These are phyloP conservation scores for Trifolium pratense DNA, from an alignment of 306 rosid species.

Conservation along the genomic window DNA sequence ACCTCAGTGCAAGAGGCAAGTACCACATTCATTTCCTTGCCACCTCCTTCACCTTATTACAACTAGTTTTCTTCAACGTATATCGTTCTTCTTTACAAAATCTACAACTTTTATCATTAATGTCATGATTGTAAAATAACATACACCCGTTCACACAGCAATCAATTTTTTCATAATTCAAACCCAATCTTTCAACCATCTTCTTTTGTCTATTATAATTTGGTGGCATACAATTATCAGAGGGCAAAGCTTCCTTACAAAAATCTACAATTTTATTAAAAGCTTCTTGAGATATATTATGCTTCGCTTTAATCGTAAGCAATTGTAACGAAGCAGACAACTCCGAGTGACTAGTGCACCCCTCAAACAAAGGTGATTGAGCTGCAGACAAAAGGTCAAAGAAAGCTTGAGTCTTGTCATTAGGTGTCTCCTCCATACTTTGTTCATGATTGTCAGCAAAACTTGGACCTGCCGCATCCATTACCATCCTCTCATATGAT, in stretches of 20 bases:
- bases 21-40: neutral
- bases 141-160: neutral
- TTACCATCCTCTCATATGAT: neutral
- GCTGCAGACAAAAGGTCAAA: neutral
- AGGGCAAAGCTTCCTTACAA: neutral
- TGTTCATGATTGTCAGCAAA: neutral
- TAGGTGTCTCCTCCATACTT: conserved; percentile 1
- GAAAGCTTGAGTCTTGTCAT: neutral
- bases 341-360: neutral
- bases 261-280: conserved; percentile 2
- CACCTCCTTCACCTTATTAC: conserved; percentile 5
- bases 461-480: conserved; percentile 8
- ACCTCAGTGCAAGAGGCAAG: conserved; percentile 16
- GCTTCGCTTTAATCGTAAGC: neutral
- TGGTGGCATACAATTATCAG: neutral
- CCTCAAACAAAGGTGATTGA: neutral
- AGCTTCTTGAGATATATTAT: conserved; percentile 23
- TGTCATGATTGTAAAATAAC: neutral
- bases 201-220: neutral
- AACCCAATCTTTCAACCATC: neutral
- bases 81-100: neutral
- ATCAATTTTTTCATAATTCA: conserved; percentile 9
- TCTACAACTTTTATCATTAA: neutral
- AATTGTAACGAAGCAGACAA: neutral
- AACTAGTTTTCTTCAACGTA: neutral